phyloP scores from a whole-genome alignment of 2,329 filamentous ascomycete species.

The Fusarium chuoi region DNA sequence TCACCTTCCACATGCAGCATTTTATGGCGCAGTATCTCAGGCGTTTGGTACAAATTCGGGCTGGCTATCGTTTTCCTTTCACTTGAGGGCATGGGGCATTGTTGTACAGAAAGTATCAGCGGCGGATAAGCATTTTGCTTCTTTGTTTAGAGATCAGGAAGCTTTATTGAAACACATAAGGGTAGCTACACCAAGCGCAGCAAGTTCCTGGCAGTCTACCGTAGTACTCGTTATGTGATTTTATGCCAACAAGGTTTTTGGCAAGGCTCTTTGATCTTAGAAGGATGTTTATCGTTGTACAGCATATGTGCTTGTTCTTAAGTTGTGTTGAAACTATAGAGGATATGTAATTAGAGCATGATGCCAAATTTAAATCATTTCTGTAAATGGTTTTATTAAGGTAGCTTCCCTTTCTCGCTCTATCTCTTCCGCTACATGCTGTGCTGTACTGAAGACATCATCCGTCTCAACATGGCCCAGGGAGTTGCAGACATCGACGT shows the following conservation, averaged over 20 bases:
- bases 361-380: background rate
- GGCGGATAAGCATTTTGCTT: background rate
- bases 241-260: background rate
- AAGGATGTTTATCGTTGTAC: slow-evolving; percentile 11
- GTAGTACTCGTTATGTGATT: background rate
- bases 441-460: background rate
- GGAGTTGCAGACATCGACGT: slow-evolving; percentile 23
- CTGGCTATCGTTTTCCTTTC: slow-evolving; percentile 18
- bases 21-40: slow-evolving; percentile 19
- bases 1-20: slow-evolving; percentile 1
- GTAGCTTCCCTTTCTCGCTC: background rate
- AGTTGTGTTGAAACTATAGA: background rate
- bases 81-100: slow-evolving; percentile 10
- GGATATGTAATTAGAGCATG: background rate
- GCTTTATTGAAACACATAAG: background rate
- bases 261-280: slow-evolving; percentile 4
- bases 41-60: slow-evolving; percentile 27
- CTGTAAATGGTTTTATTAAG: too few species aligned
- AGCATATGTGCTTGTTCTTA: slow-evolving; percentile 13
- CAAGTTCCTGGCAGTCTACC: background rate
- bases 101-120: background rate
- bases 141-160: background rate
- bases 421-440: background rate
- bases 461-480: slow-evolving; percentile 8
- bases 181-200: background rate